Evolutionary conservation across 768 basidiomycete genomes (phyloP).

Genomic region (Leccinellum luteum): DNA sequence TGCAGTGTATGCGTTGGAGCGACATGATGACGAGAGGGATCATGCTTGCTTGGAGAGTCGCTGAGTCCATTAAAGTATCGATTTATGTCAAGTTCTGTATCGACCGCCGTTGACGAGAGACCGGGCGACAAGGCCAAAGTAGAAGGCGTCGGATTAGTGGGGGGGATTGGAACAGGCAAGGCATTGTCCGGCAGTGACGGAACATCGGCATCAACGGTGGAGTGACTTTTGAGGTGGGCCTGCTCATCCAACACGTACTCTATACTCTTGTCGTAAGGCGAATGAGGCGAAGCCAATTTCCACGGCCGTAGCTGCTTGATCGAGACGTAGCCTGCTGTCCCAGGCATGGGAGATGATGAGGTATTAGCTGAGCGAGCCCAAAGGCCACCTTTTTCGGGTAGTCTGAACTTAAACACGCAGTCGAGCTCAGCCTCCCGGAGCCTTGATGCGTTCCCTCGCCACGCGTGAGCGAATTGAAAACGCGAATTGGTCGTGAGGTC

Average conservation of each 20-base stretch:
- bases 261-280: not conserved
- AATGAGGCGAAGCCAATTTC: constrained; percentile 8
- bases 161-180: not conserved
- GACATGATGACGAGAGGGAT: not conserved
- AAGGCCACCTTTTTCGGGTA: not conserved
- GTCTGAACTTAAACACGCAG: not conserved
- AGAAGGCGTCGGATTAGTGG: not conserved
- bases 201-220: not conserved
- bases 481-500: constrained; percentile 22
- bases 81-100: constrained; percentile 24
- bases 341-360: constrained; percentile 2
- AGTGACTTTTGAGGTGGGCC: not conserved
- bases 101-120: constrained; percentile 2
- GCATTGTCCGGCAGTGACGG: not conserved
- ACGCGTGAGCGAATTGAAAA: constrained; percentile 22
- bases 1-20: constrained; percentile 6
- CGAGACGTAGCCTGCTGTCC: constrained; percentile 10
- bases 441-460: constrained; percentile 13
- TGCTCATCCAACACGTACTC: not conserved
- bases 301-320: constrained; percentile 13
- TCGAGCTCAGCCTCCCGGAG: constrained; percentile 12
- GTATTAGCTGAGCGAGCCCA: not conserved
- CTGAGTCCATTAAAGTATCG: constrained; percentile 27
- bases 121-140: not conserved
- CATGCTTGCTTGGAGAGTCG: constrained; percentile 19